phyloP scores from a whole-genome alignment of 1,284 basidiomycete genomes.

The Moniliophthora roreri region DNA sequence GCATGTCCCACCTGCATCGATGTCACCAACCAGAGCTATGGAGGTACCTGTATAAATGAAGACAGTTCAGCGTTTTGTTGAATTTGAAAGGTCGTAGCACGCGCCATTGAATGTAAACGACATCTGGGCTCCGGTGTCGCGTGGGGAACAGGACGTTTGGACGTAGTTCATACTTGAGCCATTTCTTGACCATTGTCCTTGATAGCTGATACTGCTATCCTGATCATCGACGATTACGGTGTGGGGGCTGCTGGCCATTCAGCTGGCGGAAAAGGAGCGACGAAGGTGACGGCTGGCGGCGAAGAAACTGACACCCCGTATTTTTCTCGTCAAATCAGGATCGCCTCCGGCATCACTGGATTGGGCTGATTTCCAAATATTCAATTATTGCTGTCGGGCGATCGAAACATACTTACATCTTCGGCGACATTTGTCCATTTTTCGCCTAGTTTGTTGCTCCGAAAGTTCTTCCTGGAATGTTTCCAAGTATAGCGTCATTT shows the following conservation, averaged over 20 bases:
- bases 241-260: conserved; percentile 3
- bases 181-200: conserved; percentile 21
- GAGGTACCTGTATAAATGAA: conserved; percentile 17
- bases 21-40: conserved; percentile 19
- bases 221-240: conserved; percentile 25
- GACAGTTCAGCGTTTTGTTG: background rate
- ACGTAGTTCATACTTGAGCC: conserved; percentile 19
- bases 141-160: conserved; percentile 20
- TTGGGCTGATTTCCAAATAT: too few species aligned
- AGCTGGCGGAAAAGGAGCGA: background rate
- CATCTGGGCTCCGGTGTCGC: conserved; percentile 18
- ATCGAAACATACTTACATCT: too few species aligned
- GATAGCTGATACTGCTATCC: conserved; percentile 21
- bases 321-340: too few species aligned
- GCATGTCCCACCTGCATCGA: conserved; percentile 20
- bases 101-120: conserved; percentile 23
- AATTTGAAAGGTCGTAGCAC: conserved; percentile 1
- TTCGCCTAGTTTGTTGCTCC: too few species aligned
- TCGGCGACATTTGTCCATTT: too few species aligned
- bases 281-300: background rate
- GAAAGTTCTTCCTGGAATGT: too few species aligned
- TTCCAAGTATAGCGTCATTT: too few species aligned
- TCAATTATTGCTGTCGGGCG: too few species aligned
- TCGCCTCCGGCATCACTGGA: too few species aligned
- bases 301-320: background rate